phyloP scores from a whole-genome alignment of 2,329 filamentous ascomycete species.

The Microdochium bolleyi region DNA sequence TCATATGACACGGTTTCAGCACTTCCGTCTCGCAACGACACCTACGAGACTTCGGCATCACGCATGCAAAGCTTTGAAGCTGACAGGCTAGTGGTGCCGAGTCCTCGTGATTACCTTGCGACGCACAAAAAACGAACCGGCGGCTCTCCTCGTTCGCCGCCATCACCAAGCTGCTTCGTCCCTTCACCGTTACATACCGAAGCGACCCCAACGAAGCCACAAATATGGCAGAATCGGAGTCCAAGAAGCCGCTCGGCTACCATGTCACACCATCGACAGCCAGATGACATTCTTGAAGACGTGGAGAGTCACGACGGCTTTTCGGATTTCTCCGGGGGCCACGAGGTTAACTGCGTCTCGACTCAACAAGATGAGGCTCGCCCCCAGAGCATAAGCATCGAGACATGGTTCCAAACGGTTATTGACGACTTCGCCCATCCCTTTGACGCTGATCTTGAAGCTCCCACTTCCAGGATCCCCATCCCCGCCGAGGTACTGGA shows the following conservation, averaged over 20 bases:
- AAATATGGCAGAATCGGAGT: background rate
- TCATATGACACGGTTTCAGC: background rate
- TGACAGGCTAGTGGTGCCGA: background rate
- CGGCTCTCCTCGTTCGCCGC: slow-evolving; percentile 1
- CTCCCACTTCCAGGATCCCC: slow-evolving; percentile 30
- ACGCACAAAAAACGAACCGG: background rate
- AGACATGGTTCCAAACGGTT: slow-evolving; percentile 14
- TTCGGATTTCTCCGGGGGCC: background rate
- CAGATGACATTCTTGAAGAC: background rate
- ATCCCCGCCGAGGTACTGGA: slow-evolving; percentile 46
- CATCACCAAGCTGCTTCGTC: slow-evolving; percentile 1
- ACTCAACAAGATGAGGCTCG: background rate
- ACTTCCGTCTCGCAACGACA: background rate
- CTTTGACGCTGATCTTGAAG: slow-evolving; percentile 10
- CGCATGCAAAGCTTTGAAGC: background rate
- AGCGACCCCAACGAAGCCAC: slow-evolving; percentile 1
- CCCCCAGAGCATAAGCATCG: slow-evolving; percentile 8
- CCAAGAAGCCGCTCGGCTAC: background rate
- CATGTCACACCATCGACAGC: background rate
- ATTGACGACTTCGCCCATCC: slow-evolving; percentile 15
- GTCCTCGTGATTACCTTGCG: background rate
- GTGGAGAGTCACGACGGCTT: background rate
- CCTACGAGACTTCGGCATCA: background rate
- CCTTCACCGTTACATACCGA: background rate
- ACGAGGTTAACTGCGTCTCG: slow-evolving; percentile 7